Base-by-base conservation (phyloP, 495 filamentous ascomycete genomes). In the Bombardia bombarda region DNA sequence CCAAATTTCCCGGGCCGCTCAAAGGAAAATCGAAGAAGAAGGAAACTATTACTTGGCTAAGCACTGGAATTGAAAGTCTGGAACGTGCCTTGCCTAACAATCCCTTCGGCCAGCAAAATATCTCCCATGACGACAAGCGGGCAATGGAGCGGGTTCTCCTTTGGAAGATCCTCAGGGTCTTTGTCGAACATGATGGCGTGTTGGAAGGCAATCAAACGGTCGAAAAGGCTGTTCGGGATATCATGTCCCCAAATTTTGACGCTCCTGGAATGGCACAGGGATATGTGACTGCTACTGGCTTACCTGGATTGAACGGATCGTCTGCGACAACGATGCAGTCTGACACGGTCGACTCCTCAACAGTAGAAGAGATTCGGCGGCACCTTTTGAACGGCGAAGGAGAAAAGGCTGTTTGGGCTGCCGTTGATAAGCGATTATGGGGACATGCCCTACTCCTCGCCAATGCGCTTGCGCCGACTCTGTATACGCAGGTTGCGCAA, bases 1-100 rank as follows among this genome's bases (percentile, higher is more conserved):
- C 78, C 12, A 84, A 78, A 47, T 95, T 97, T 56, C 93, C 93
- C 1, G 93, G 93, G 0, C 90, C 93, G 14, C 67, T 96, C 8
- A 88, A 80, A 66, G 70, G 78, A 24, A 96, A 97, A 56, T 78
- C 79, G 1, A 96, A 90, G 72, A 99, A 97, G 69, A 97, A 97
- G 65, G 93, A 99, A 42, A 74, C 85, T 3, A 42, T 90, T 28
- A 61, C 81, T 4, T 99, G 93, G 92, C 68, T 99, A 24, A 79
- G 67, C 3, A 70, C 73, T 49, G 83, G 80, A 31, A 87, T 95
- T 49, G 78, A 79, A 10, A 70, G 63, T 4, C 64, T 96, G 20
- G 87, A 90, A 60, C 74, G 72, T 18, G 72, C 71, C 19, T 62
- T 71, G n/a, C 61, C 79, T 7, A 66, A 68, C 2, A 68, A 67